These are phyloP conservation scores for Phoma sp. DNA, from an alignment of 2,329 filamentous ascomycete species.

Conservation along the genomic window DNA sequence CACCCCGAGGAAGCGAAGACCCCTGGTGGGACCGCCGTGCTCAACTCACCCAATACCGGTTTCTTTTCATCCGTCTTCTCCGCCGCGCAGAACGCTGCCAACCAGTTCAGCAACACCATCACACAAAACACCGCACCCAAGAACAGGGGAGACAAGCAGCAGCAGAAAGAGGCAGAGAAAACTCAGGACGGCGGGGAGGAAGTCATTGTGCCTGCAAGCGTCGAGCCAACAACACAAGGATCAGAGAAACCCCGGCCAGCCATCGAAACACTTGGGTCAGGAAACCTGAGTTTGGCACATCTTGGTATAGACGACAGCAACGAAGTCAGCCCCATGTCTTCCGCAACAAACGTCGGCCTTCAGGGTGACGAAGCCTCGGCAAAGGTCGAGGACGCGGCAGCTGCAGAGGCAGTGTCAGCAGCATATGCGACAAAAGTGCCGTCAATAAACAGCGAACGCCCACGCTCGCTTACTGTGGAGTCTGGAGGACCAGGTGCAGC, in stretches of 20 bases:
- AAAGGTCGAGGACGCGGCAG: constrained; percentile 66
- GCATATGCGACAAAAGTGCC: constrained; percentile 60
- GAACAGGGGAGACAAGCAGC: constrained; percentile 38
- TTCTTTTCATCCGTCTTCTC: constrained; percentile 96
- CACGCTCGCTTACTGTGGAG: constrained; percentile 49
- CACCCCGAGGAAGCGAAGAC: constrained; percentile 74
- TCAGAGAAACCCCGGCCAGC: constrained; percentile 68
- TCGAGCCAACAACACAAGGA: constrained; percentile 27
- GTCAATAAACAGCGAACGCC: constrained; percentile 43
- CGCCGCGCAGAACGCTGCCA: constrained; percentile 90
- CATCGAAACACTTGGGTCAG: constrained; percentile 86
- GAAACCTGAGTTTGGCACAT: constrained; percentile 88
- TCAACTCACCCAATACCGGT: constrained; percentile 55
- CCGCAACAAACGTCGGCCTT: constrained; percentile 64
- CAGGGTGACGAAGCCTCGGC: constrained; percentile 61
- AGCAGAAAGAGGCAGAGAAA: constrained; percentile 35
- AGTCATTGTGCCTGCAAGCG: constrained; percentile 48
- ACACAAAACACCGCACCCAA: constrained; percentile 66
- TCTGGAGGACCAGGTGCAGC: constrained; percentile 42
- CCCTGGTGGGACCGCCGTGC: constrained; percentile 61
- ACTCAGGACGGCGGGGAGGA: constrained; percentile 50
- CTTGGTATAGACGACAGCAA: constrained; percentile 76
- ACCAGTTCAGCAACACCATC: constrained; percentile 75
- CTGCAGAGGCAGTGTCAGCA: constrained; percentile 66
- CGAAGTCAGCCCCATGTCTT: constrained; percentile 63